These are phyloP conservation scores for Chlamydomonas incerta DNA, from an alignment of 139 green algal genomes.

Conservation along the genomic window DNA sequence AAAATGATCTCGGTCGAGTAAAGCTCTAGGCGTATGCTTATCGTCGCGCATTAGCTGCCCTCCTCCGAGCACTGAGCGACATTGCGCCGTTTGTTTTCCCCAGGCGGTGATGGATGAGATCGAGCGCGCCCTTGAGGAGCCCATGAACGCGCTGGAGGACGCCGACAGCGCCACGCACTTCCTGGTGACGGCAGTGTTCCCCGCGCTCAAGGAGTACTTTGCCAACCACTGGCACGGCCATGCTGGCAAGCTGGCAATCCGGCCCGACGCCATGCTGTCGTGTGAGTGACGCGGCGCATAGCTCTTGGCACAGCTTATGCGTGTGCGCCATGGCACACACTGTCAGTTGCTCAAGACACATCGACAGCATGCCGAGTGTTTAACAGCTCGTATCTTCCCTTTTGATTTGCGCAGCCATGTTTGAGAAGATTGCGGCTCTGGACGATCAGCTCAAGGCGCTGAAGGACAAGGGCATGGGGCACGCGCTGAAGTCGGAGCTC, in stretches of 20 bases:
- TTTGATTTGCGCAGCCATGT: no score
- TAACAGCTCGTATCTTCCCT: no score
- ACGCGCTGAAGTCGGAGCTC: constrained; percentile 13
- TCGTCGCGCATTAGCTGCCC: no score
- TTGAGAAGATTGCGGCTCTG: neutral
- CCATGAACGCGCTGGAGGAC: constrained; percentile 5
- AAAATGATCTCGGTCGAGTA: no score
- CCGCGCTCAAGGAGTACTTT: constrained; percentile 48
- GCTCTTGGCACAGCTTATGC: neutral
- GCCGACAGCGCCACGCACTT: constrained; percentile 38
- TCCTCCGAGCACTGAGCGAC: no score
- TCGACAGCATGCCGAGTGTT: no score
- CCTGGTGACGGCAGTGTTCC: constrained; percentile 39
- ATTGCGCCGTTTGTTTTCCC: no score
- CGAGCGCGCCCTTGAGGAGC: constrained; percentile 16
- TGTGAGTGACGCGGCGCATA: neutral
- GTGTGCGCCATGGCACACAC: neutral
- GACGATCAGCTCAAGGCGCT: neutral
- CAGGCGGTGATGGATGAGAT: constrained; percentile 25
- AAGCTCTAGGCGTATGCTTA: no score
- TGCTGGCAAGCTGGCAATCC: constrained; percentile 8
- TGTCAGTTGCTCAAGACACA: neutral
- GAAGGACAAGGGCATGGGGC: neutral
- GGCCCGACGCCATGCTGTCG: neutral
- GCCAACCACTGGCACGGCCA: constrained; percentile 46